A percentile compares a stretch with the other conserved stretches of the same genome.
phyloP scores from a whole-genome alignment of 2,329 filamentous ascomycete species.

The Ceratocystis papillata region DNA sequence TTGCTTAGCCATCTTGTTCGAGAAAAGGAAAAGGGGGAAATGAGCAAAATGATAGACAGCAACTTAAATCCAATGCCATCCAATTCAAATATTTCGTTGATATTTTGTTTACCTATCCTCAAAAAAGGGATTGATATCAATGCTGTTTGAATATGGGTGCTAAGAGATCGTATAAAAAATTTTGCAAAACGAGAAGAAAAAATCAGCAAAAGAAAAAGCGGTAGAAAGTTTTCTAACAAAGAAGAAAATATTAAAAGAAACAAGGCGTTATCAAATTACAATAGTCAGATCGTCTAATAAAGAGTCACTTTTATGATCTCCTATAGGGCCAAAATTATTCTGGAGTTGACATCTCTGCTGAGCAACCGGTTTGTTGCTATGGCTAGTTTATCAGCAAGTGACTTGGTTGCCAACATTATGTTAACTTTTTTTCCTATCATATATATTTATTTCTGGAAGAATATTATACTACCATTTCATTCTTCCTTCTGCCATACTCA shows the following conservation, averaged over 20 bases:
- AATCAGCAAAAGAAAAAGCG: not conserved
- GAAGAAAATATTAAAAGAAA: not conserved
- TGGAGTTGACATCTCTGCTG: not conserved
- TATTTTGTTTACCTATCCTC: not conserved
- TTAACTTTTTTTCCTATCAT: not conserved
- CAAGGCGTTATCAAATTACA: not conserved
- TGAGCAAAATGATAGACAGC: not conserved
- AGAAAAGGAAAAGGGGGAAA: not conserved
- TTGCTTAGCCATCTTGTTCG: conserved; percentile 4
- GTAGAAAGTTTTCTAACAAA: not conserved
- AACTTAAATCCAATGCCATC: not conserved
- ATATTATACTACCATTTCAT: no score
- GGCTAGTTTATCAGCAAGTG: not conserved
- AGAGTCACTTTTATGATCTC: not conserved
- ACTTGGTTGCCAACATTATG: not conserved
- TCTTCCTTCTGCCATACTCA: not conserved
- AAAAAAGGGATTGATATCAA: not conserved
- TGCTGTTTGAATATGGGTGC: not conserved
- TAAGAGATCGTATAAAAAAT: not conserved
- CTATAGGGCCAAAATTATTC: not conserved
- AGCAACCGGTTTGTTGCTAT: conserved; percentile 9
- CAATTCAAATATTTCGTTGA: not conserved
- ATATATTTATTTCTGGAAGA: not conserved
- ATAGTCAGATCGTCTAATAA: no score
- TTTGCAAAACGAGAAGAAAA: not conserved